Percentiles rank a stretch among this genome's conserved stretches.
Conservation (phyloP, 495 filamentous ascomycete genomes). For the Talaromyces ruber region DNA sequence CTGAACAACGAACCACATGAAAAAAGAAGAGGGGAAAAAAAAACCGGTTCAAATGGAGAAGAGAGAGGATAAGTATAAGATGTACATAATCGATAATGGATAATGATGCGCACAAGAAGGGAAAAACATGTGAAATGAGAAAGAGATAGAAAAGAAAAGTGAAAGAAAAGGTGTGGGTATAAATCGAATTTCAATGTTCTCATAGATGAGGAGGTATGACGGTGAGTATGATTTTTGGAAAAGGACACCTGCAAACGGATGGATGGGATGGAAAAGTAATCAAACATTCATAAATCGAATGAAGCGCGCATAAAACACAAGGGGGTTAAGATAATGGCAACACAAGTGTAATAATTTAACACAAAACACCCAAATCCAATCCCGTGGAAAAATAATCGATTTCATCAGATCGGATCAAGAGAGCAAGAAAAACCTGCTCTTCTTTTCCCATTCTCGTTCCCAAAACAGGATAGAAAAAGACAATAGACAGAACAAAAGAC, state of each 20-base stretch:
- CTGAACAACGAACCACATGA: background rate
- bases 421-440: background rate
- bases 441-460: no score
- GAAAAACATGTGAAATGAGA: constrained; percentile 15
- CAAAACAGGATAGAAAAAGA: background rate
- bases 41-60: background rate
- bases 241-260: background rate
- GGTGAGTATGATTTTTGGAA: background rate
- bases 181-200: background rate
- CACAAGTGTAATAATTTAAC: background rate
- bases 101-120: background rate
- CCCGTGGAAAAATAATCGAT: background rate
- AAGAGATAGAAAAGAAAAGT: constrained; percentile 12
- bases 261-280: background rate
- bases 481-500: background rate
- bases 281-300: background rate
- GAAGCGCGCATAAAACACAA: background rate
- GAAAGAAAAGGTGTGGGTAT: background rate
- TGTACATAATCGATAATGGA: background rate
- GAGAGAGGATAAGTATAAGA: no score
- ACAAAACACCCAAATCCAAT: background rate
- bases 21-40: background rate
- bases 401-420: background rate
- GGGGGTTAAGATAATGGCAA: background rate
- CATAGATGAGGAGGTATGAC: background rate